A percentile compares a stretch with the other conserved stretches of the same genome.
Evolutionary conservation across 2,329 filamentous ascomycete genomes (phyloP).

Genomic region (Ophiostoma quercus): DNA sequence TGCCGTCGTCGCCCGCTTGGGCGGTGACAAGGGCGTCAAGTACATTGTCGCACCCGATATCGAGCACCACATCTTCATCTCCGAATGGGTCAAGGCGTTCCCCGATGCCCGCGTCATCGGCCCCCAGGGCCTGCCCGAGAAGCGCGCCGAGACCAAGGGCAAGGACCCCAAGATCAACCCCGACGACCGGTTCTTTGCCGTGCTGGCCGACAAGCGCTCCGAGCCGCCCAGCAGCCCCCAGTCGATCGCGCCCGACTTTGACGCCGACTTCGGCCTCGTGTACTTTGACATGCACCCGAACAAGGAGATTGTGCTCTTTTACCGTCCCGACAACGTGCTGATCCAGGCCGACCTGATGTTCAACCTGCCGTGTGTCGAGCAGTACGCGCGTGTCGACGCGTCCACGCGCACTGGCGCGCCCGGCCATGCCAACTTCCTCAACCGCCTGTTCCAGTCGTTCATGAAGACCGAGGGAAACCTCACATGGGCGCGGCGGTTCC

Average conservation of each 20-base stretch:
- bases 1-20: slow-evolving; percentile 57
- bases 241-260: slow-evolving; percentile 69
- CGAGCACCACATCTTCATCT: slow-evolving; percentile 93
- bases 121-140: slow-evolving; percentile 76
- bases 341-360: slow-evolving; percentile 90
- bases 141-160: slow-evolving; percentile 55
- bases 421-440: slow-evolving; percentile 38
- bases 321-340: slow-evolving; percentile 70
- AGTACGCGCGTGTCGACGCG: slow-evolving; percentile 58
- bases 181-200: slow-evolving; percentile 56
- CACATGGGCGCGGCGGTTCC: slow-evolving; percentile 71
- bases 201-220: slow-evolving; percentile 58
- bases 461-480: slow-evolving; percentile 60
- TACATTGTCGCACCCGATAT: slow-evolving; percentile 86
- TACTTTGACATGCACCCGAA: slow-evolving; percentile 76
- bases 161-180: slow-evolving; percentile 50
- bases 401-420: slow-evolving; percentile 37
- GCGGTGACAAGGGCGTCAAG: slow-evolving; percentile 55
- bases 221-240: slow-evolving; percentile 38
- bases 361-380: slow-evolving; percentile 82
- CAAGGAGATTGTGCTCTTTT: slow-evolving; percentile 81
- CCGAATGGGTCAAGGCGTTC: slow-evolving; percentile 74
- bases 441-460: slow-evolving; percentile 46
- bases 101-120: slow-evolving; percentile 76
- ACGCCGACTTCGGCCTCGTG: slow-evolving; percentile 78